A percentile compares a stretch with the other conserved stretches of the same genome.
phyloP scores from a whole-genome alignment of 805 yeast species.

The Grigorovia transvaalensis region DNA sequence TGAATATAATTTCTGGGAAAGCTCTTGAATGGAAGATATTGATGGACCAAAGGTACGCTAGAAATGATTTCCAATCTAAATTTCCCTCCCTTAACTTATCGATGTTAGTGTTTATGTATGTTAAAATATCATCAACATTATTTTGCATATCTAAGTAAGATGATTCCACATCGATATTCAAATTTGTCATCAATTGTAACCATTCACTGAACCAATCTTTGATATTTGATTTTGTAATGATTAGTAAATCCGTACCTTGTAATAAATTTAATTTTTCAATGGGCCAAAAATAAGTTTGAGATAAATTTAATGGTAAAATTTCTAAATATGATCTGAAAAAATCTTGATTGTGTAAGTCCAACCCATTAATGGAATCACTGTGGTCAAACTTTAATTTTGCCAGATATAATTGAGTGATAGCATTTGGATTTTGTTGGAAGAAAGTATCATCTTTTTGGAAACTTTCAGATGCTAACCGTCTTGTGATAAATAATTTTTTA shows the following conservation, averaged over 20 bases:
- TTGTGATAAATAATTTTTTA: constrained; percentile 29
- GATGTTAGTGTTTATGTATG: constrained; percentile 2
- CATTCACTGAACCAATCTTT: constrained; percentile 48
- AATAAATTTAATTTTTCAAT: constrained; percentile 40
- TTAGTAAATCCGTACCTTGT: constrained; percentile 61
- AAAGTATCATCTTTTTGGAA: constrained; percentile 13
- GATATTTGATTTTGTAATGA: constrained; percentile 40
- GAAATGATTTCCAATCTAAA: constrained; percentile 49
- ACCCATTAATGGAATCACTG: constrained; percentile 7
- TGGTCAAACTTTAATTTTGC: constrained; percentile 35
- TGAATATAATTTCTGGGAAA: constrained; percentile 57
- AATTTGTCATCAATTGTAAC: constrained; percentile 20
- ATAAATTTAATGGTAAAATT: constrained; percentile 38
- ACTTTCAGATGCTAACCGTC: constrained; percentile 24
- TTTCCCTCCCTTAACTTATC: constrained; percentile 9
- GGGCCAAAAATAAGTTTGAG: constrained; percentile 63
- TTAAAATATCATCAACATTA: constrained; percentile 2
- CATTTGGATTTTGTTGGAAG: constrained; percentile 22
- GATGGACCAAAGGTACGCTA: constrained; percentile 67
- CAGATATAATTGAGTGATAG: constrained; percentile 29
- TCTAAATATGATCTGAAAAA: constrained; percentile 38
- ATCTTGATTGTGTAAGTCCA: not conserved
- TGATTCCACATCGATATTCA: constrained; percentile 1
- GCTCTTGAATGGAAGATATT: constrained; percentile 66
- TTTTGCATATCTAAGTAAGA: not conserved